Percentiles rank a stretch among this genome's conserved stretches.
Conservation (phyloP, 345 rosid species). For the Cardamine chenopodiifolia region DNA sequence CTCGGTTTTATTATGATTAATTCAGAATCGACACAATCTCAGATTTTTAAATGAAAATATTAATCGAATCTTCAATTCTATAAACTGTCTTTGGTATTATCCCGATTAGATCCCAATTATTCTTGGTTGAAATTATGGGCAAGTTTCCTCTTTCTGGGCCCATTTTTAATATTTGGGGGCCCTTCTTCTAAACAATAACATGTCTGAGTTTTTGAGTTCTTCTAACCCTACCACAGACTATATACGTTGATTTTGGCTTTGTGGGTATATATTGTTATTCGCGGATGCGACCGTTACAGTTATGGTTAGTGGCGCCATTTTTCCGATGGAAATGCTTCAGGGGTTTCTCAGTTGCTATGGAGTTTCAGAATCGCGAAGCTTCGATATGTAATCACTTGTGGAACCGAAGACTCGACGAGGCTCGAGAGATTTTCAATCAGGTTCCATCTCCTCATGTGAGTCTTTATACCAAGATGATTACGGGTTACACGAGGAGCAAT, state of each 20-base stretch:
- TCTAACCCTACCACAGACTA: neutral
- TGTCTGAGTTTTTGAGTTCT: too few species aligned
- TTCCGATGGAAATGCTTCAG: neutral
- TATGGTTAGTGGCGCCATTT: slow-evolving; percentile 39
- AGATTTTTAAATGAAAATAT: neutral
- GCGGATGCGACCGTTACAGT: neutral
- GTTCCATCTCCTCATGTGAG: slow-evolving; percentile 50
- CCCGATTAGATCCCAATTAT: too few species aligned
- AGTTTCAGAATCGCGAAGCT: slow-evolving; percentile 33
- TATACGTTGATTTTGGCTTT: neutral
- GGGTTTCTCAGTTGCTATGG: slow-evolving; percentile 19
- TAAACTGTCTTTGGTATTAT: too few species aligned
- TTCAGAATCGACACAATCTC: neutral
- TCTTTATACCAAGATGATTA: slow-evolving; percentile 62
- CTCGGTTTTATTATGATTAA: neutral
- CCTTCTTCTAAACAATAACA: too few species aligned
- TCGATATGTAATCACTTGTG: slow-evolving; percentile 49
- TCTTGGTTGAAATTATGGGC: too few species aligned
- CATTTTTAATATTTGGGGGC: too few species aligned
- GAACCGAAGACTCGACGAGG: slow-evolving; percentile 48
- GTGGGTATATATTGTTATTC: neutral
- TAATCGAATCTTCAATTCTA: neutral
- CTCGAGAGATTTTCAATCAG: slow-evolving; percentile 48
- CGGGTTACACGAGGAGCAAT: slow-evolving; percentile 33
- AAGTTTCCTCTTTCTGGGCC: too few species aligned